Evolutionary conservation across 2,329 filamentous ascomycete genomes (phyloP), one percentile per base, ranked within the genome.

Genomic region (Clonostachys solani): DNA sequence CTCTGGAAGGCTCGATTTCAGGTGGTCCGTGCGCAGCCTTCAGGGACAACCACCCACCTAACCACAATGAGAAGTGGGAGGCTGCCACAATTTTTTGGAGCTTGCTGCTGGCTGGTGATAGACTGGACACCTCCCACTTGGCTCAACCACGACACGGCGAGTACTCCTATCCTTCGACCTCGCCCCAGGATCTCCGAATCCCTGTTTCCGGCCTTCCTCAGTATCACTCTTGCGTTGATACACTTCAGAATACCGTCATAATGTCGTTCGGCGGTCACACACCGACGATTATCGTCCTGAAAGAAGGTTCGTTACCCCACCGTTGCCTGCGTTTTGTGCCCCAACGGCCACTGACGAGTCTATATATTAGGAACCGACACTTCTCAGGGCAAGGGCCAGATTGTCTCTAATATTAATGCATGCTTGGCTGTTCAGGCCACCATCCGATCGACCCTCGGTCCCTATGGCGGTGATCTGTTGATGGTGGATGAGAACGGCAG

Each of bases 191-290:
- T n/a, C 23, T 29, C 19, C n/a, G 37, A 34, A 19, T 40, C 36
- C 13, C 35, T 5, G 33, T 40, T 13, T 46, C 17, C 35, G 10
- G 52, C 40, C 43, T 44, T 47, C 33, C 38, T 40, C 34, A 48
- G 44, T 40, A 12, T 6, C 18, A 8, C 10, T 29, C 33, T 42
- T 34, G 42, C 36, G 40, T 41, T 47, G 47, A 43, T 23, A 41
- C 34, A 42, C 16, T 42, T 40, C 29, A 47, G 12, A 53, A 35
- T 36, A 18, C 35, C 45, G 50, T 54, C 64, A 77, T 61, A 58
- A 96, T 96, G 92, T 95, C 92, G 68, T 96, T 96, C 77, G 90
- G 90, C 75, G 92, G 92, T 67, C 92, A 96, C 74, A 94, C 92
- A 66, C 92, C 92, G 69, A 96, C 92, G 60, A 96, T 96, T 69